Evolutionary conservation across 306 rosid genomes (phyloP), one percentile per base, ranked within the genome.

Genomic region (Begonia peltatifolia): DNA sequence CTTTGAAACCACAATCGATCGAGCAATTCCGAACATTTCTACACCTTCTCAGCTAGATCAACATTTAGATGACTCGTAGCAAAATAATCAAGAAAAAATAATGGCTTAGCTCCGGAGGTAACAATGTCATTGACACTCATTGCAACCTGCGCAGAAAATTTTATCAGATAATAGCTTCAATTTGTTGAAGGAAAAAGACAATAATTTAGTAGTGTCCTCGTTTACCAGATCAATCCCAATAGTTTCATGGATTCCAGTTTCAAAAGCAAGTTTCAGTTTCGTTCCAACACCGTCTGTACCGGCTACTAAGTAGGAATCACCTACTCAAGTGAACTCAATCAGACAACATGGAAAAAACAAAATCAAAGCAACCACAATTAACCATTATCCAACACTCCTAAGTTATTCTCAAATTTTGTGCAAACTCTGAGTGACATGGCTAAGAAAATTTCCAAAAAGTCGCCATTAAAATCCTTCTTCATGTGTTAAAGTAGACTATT

Each of bases 231-330:
- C 95, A 71, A 90, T 86, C 44, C 99, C 94, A 57, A 90, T 90
- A 14, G 99, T 86, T 3, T 83, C 86, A 53, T 83, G 99, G 68
- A 90, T 83, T 13, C 95, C 93, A 25, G 92, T 76, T 63, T 85
- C 95, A 66, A 83, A 86, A 3, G 99, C 94, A 59, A 90, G 92
- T 70, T 79, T 76, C 66, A 86, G 58, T 65, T 90, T 90, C 10
- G 99, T 90, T 59, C 95, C 95, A 56, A 90, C 95, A 12, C 99
- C 99, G 60, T 86, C 99, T 0, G 95, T 90, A 12, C 95, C 99
- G 6, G 95, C 94, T 63, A 83, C 95, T 16, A 86, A 92, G 69
- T 76, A 90, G 0, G 83, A 73, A 77, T 83, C 94, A 61, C 93
- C 94, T 89, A 56, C 47, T 23, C 71, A 56, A 42, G 35, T 47